Conservation (phyloP, 2,329 filamentous ascomycete species). For the Pseudogymnoascus verrucosus region DNA sequence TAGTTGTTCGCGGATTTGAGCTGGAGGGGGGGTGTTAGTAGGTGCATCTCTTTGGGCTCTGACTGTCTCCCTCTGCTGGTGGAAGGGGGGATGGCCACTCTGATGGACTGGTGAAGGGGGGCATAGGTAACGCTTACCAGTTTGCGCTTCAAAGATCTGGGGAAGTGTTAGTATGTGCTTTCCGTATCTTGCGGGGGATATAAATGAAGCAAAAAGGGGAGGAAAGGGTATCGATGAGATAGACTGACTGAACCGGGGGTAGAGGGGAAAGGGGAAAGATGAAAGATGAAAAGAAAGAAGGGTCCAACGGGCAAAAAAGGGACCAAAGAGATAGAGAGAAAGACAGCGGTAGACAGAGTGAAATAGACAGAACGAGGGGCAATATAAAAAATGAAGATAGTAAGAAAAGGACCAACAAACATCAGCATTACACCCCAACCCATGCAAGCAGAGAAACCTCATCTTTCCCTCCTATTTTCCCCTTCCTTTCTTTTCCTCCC, state of each 20-base stretch:
- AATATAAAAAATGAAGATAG: slow-evolving; percentile 11
- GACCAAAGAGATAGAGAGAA: too few relatives aligned
- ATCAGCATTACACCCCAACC: slow-evolving; percentile 48
- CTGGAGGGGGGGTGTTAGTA: slow-evolving; percentile 22
- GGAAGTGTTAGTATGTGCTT: background rate
- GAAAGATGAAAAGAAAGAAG: background rate
- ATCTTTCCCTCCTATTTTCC: slow-evolving; percentile 33
- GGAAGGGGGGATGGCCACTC: too few relatives aligned
- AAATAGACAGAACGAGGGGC: background rate
- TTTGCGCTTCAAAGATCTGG: slow-evolving; percentile 48
- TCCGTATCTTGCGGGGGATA: background rate
- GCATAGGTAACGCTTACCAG: slow-evolving; percentile 30
- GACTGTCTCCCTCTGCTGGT: too few relatives aligned
- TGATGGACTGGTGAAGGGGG: background rate
- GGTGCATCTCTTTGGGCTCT: background rate
- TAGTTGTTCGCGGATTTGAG: slow-evolving; percentile 40
- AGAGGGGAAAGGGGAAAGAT: background rate
- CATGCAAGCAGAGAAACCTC: slow-evolving; percentile 50
- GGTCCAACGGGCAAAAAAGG: too few relatives aligned
- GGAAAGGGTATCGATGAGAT: background rate
- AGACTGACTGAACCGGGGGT: background rate
- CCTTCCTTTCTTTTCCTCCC: slow-evolving; percentile 13
- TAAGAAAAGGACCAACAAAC: slow-evolving; percentile 28
- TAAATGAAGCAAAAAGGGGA: background rate
- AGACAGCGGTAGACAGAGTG: background rate